Base-by-base conservation (phyloP, 192 early-diverging fungal species). In the Dissophora ornata region DNA sequence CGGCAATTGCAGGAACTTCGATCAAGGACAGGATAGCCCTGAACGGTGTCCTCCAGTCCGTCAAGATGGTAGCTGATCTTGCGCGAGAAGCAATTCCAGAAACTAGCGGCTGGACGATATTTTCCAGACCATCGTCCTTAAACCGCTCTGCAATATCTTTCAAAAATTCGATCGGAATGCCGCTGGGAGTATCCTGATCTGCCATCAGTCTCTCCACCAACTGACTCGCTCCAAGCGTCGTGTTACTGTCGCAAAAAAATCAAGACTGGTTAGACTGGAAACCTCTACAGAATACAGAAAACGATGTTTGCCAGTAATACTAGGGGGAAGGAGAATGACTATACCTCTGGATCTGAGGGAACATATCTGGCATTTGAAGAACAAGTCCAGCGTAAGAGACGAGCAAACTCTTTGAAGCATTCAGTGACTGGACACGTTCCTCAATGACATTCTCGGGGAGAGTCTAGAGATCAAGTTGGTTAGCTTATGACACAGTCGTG, bases 341-440 rank as follows among this genome's bases (percentile, higher is more conserved):
- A 45, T 62, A 91, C 85, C 55, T 83, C 1, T 86, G 67, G 10
- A 80, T 50, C 62, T 94, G 94, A 24, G 96, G 88, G 62, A 96
- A 97, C 89, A 93, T 93, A 24, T 93, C 95, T n/a, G 92, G 91
- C 60, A 94, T 86, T 49, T 92, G 94, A 33, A 98, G 62, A 41
- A 93, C 82, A 29, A 97, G 81, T 6, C 93, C 93, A 50, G 87
- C 85, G 71, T 98, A 99, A 50, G 91, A 95, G 2, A 97, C 83
- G 19, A 97, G 62, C 49, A 98, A 55, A 0, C 38, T 79, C 45
- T 87, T 84, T 11, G 87, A 79, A 16, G 79, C 66, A 36, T 88
- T 81, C 59, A 99, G 50, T 7, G 84, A 83, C 11, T 53, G 57
- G 6, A 92, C 44, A 6, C 97, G 88, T n/a, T 83, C 65, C 29